phyloP scores from a whole-genome alignment of 2,329 filamentous ascomycete species.

The Zymoseptoria ardabiliae region DNA sequence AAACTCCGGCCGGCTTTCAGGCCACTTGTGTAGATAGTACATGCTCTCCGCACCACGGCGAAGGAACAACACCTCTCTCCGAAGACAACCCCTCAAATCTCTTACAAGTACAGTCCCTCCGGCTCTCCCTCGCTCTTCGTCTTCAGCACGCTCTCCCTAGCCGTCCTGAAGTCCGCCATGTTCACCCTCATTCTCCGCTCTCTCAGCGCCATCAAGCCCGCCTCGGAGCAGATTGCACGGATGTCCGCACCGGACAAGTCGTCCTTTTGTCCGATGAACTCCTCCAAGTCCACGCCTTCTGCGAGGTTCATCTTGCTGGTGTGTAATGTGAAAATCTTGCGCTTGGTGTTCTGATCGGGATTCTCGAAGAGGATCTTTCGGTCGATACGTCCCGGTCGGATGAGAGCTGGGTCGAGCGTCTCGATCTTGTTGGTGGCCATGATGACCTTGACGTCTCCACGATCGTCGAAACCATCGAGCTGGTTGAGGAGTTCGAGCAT shows the following conservation, averaged over 20 bases:
- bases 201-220: slow-evolving; percentile 84
- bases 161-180: slow-evolving; percentile 94
- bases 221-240: slow-evolving; percentile 97
- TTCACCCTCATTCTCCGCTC: slow-evolving; percentile 97
- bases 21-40: neutral
- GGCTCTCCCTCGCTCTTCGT: slow-evolving; percentile 98
- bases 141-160: slow-evolving; percentile 88
- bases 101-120: slow-evolving; percentile 94
- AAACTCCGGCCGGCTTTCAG: neutral
- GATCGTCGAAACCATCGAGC: slow-evolving; percentile 96
- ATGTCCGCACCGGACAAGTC: slow-evolving; percentile 96
- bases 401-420: slow-evolving; percentile 88
- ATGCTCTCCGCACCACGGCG: neutral
- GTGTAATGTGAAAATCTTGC: slow-evolving; percentile 98
- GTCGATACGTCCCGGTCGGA: slow-evolving; percentile 95
- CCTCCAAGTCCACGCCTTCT: slow-evolving; percentile 94
- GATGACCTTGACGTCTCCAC: slow-evolving; percentile 97
- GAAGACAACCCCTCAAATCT: neutral
- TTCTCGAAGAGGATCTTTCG: slow-evolving; percentile 85
- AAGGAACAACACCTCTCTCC: neutral
- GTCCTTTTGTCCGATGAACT: slow-evolving; percentile 98
- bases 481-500: slow-evolving; percentile 99
- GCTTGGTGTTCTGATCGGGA: slow-evolving; percentile 77
- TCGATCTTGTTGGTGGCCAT: slow-evolving; percentile 99
- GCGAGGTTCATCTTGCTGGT: slow-evolving; percentile 98